Evolutionary conservation across 306 rosid species (phyloP).

Genomic region (Dryas alaskensis): DNA sequence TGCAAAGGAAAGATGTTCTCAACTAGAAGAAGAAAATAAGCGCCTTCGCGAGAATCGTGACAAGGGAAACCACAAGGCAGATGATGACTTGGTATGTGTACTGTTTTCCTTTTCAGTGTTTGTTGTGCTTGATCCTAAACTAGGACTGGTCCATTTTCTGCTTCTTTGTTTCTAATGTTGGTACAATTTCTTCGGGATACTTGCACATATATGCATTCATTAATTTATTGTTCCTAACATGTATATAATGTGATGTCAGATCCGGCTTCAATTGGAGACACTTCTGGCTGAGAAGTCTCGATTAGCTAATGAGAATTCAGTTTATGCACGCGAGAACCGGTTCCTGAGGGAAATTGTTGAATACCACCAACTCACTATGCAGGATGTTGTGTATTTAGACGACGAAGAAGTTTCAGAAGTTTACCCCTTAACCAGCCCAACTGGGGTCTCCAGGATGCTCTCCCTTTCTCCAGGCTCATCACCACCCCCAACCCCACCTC

Average conservation of each 20-base stretch:
- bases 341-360: conserved; percentile 94
- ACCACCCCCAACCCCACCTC: conserved; percentile 31
- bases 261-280: conserved; percentile 87
- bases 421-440: conserved; percentile 46
- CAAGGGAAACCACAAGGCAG: conserved; percentile 69
- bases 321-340: conserved; percentile 86
- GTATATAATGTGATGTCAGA: conserved; percentile 34
- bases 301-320: conserved; percentile 77
- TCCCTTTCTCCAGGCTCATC: conserved; percentile 53
- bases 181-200: background rate
- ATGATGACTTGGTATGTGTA: conserved; percentile 79
- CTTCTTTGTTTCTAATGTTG: background rate
- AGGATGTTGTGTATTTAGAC: conserved; percentile 81
- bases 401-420: conserved; percentile 89
- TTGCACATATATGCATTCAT: background rate
- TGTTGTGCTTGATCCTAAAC: background rate
- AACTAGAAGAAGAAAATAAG: conserved; percentile 95
- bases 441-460: conserved; percentile 36
- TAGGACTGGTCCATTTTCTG: background rate
- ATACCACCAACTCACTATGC: conserved; percentile 94
- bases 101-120: background rate
- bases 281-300: conserved; percentile 94
- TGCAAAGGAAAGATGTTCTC: conserved; percentile 86
- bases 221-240: background rate
- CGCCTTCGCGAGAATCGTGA: conserved; percentile 68